Conservation (phyloP, 495 filamentous ascomycete genomes). For the Tuber magnatum region DNA sequence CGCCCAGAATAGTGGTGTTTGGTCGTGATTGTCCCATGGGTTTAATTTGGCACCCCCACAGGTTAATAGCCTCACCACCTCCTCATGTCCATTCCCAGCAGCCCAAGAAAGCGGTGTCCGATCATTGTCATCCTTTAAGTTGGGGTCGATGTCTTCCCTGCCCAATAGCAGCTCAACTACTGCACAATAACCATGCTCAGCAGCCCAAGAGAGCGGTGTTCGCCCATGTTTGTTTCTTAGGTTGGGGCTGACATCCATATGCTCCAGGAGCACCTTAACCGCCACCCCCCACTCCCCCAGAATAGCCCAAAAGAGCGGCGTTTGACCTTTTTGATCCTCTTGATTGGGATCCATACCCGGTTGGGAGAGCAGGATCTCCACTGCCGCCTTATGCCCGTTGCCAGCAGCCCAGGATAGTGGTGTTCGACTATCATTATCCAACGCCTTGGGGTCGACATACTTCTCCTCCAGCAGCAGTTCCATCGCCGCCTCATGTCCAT, state of each 20-base stretch:
- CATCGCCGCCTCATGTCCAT: constrained; percentile 12
- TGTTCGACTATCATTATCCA: not conserved
- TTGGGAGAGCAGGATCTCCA: constrained; percentile 6
- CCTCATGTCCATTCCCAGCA: constrained; percentile 14
- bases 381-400: not conserved
- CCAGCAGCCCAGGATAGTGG: constrained; percentile 13
- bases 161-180: not conserved
- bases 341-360: constrained; percentile 42
- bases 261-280: constrained; percentile 46
- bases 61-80: constrained; percentile 7
- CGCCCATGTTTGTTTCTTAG: not conserved
- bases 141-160: constrained; percentile 4
- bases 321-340: constrained; percentile 47
- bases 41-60: not conserved
- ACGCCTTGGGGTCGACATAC: constrained; percentile 14
- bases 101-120: constrained; percentile 8
- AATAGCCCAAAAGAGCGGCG: constrained; percentile 52
- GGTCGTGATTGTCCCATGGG: not conserved
- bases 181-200: not conserved
- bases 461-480: constrained; percentile 16
- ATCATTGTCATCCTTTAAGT: constrained; percentile 2
- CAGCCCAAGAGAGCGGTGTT: not conserved
- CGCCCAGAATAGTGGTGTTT: constrained; percentile 11
- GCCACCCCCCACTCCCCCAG: constrained; percentile 48
- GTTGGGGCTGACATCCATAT: not conserved